A percentile compares a stretch with the other conserved stretches of the same genome.
phyloP scores from a whole-genome alignment of 2,329 filamentous ascomycete species.

The Myriosclerotinia curreyana region DNA sequence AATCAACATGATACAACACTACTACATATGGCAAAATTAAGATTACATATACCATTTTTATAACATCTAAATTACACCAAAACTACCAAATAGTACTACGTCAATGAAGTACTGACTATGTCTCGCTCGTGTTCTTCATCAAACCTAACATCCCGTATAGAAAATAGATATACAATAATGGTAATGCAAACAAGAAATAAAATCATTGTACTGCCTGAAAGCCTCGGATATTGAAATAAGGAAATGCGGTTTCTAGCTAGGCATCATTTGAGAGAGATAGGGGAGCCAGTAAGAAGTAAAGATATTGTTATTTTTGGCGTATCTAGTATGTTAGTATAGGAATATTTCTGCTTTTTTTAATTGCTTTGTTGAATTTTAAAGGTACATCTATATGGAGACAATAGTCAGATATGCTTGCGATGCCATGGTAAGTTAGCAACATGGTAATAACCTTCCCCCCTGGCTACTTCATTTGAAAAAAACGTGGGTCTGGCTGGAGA shows the following conservation, averaged over 20 bases:
- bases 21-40: constrained; percentile 10
- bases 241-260: neutral
- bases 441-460: neutral
- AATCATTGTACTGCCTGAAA: constrained; percentile 6
- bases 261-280: constrained; percentile 6
- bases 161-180: constrained; percentile 10
- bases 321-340: neutral
- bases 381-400: constrained; percentile 11
- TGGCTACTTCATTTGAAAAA: constrained; percentile 5
- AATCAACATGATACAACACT: constrained; percentile 4
- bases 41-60: constrained; percentile 22
- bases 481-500: constrained; percentile 22
- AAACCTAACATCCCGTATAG: constrained; percentile 8
- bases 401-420: constrained; percentile 11
- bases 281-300: neutral
- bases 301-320: constrained; percentile 12
- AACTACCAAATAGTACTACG: constrained; percentile 13
- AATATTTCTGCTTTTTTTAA: neutral
- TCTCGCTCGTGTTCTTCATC: constrained; percentile 16
- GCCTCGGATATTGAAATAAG: constrained; percentile 16
- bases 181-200: constrained; percentile 9
- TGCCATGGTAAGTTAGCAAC: neutral
- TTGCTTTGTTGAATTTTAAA: neutral
- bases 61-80: neutral
- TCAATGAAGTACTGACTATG: constrained; percentile 15